phyloP scores from a whole-genome alignment of 1,139 yeast species.

The Lizanozyma gosingica region DNA sequence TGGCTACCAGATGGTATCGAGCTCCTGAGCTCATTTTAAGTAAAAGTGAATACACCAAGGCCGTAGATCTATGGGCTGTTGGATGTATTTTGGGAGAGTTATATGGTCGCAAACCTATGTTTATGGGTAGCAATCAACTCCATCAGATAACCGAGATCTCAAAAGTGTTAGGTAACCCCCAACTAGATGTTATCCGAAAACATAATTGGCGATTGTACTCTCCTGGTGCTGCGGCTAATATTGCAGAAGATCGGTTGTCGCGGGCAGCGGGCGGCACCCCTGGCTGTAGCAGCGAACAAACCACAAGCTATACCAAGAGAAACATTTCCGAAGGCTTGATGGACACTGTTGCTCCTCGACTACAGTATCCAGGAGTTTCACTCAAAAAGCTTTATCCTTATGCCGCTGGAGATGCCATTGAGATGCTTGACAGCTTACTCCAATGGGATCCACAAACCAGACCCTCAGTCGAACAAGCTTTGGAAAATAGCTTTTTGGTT shows the following conservation, averaged over 20 bases:
- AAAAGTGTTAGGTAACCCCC: conserved; percentile 56
- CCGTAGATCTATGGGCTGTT: conserved; percentile 74
- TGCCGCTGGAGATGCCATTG: conserved; percentile 41
- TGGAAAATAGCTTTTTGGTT: conserved; percentile 43
- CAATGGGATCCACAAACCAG: conserved; percentile 52
- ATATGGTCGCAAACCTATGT: conserved; percentile 65
- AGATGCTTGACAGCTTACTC: conserved; percentile 42
- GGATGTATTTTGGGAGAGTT: conserved; percentile 76
- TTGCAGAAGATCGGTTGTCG: no score
- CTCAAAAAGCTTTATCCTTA: conserved; percentile 53
- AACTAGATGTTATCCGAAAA: conserved; percentile 24
- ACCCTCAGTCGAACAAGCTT: conserved; percentile 36
- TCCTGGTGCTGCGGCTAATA: background rate
- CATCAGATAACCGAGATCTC: conserved; percentile 59
- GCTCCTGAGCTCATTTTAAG: conserved; percentile 79
- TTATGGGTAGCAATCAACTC: conserved; percentile 58
- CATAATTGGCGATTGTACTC: conserved; percentile 19
- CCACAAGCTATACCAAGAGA: conserved; percentile 13
- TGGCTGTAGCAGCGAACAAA: no score
- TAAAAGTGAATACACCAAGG: conserved; percentile 31
- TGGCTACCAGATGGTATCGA: conserved; percentile 92
- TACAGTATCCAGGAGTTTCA: conserved; percentile 25
- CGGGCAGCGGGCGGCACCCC: conserved; percentile 5
- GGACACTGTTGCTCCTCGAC: conserved; percentile 30
- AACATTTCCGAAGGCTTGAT: conserved; percentile 27